Evolutionary conservation across 2,329 filamentous ascomycete species (phyloP), one percentile per base, ranked within the genome.

Genomic region (Penicillium hesseltinei): DNA sequence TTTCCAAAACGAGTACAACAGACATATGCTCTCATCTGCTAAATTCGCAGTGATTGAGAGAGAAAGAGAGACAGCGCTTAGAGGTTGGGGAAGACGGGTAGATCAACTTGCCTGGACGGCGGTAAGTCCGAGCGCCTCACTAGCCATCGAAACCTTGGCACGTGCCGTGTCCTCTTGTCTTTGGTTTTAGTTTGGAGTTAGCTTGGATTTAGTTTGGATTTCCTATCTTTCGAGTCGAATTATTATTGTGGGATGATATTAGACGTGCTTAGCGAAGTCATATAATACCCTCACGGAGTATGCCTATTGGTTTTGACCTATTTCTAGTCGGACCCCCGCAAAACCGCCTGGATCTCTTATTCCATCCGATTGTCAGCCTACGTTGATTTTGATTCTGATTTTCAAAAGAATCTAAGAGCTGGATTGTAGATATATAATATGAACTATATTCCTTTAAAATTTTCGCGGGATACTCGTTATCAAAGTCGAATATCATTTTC

Each of bases 61-160:
- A 51, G 25, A 36, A 31, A 33, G 29, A 40, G 44, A 51, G 36
- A 5, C 36, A 39, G 63, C 63, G 62, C 62, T 62, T 60, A 60
- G 59, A 54, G 48, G 56, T 50, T 56, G 45, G 52, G 35, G 44
- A 63, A 49, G 38, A 45, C 10, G 43, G 47, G 51, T 59, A 49
- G 53, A 57, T 60, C 54, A 44, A 54, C 51, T 45, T 29, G 27
- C 9, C 27, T 27, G 35, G 25, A 48, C 53, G 59, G 60, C 62
- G 62, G 62, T 61, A 61, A 63, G 58, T 55, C 59, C 51, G 44
- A 56, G 54, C 54, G 52, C 49, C 56, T 48, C 52, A 54, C 43
- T 51, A 51, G 40, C 50, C 50, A 48, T 54, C 27, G 31, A 38
- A 40, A 35, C 31, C 48, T 56, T 56, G 49, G 54, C 54, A 56